These are phyloP conservation scores for Pseudonitzschia multistriata DNA, from an alignment of 108 stramenopile species.

Conservation along the genomic window DNA sequence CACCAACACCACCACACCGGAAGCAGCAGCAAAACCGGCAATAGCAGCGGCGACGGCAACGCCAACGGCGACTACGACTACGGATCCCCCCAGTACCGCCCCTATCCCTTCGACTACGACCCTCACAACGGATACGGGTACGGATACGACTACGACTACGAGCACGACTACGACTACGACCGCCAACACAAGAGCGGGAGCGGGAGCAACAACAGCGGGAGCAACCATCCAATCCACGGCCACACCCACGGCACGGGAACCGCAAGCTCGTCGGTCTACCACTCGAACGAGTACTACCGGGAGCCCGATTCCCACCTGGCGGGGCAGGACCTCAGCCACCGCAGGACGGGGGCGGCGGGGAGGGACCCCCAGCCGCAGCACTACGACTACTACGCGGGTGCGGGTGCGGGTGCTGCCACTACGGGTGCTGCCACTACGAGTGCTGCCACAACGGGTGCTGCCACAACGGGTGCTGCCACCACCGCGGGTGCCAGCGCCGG, in stretches of 20 bases:
- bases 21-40: no score
- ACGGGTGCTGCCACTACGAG: no score
- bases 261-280: neutral
- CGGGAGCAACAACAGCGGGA: neutral
- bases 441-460: no score
- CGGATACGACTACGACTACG: conserved; percentile 1
- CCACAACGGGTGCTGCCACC: no score
- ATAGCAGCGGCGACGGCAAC: neutral
- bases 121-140: neutral
- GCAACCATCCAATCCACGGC: no score
- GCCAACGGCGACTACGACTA: neutral
- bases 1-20: neutral
- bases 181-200: no score
- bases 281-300: conserved; percentile 14
- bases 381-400: neutral
- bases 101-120: neutral
- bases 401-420: neutral
- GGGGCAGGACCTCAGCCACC: conserved; percentile 28
- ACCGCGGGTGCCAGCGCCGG: neutral
- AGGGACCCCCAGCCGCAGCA: neutral
- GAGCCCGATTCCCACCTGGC: conserved; percentile 10
- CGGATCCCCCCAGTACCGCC: neutral
- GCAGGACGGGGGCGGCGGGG: neutral
- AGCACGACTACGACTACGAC: conserved; percentile 6
- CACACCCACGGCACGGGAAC: no score